A percentile compares a stretch with the other conserved stretches of the same genome.
Evolutionary conservation across 1,284 basidiomycete genomes (phyloP).

Genomic region (Singerocomus rubriflavus): DNA sequence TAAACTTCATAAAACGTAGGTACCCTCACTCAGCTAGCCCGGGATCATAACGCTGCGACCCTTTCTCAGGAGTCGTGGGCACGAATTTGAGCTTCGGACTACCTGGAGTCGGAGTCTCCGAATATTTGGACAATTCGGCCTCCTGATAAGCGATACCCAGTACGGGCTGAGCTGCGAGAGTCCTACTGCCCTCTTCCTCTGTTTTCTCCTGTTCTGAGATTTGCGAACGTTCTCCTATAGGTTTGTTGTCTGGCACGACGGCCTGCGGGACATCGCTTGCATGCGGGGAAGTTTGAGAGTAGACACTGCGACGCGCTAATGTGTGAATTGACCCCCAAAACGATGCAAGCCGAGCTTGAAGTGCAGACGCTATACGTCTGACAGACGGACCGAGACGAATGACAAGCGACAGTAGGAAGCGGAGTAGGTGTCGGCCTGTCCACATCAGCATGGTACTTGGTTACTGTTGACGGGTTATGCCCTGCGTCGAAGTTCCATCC

Average conservation of each 20-base stretch:
- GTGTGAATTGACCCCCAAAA: slow-evolving; percentile 12
- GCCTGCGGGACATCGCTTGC: not conserved
- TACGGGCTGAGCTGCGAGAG: not conserved
- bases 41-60: slow-evolving; percentile 11
- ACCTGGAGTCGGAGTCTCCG: not conserved
- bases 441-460: not conserved
- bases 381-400: slow-evolving; percentile 3
- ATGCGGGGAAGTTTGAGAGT: not conserved
- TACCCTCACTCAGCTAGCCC: slow-evolving; percentile 6
- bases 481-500: too few species aligned
- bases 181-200: not conserved
- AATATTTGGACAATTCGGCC: not conserved
- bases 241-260: not conserved
- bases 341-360: slow-evolving; percentile 4
- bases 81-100: not conserved
- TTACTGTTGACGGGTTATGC: too few species aligned
- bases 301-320: not conserved
- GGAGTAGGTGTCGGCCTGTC: not conserved
- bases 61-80: slow-evolving; percentile 14
- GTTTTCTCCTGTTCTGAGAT: not conserved
- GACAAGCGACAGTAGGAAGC: slow-evolving; percentile 8
- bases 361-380: not conserved
- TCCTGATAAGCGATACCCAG: not conserved
- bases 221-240: not conserved
- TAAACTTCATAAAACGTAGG: not conserved